Evolutionary conservation across 148 eudicot genomes (phyloP).

Genomic region (Arbutus unedo): DNA sequence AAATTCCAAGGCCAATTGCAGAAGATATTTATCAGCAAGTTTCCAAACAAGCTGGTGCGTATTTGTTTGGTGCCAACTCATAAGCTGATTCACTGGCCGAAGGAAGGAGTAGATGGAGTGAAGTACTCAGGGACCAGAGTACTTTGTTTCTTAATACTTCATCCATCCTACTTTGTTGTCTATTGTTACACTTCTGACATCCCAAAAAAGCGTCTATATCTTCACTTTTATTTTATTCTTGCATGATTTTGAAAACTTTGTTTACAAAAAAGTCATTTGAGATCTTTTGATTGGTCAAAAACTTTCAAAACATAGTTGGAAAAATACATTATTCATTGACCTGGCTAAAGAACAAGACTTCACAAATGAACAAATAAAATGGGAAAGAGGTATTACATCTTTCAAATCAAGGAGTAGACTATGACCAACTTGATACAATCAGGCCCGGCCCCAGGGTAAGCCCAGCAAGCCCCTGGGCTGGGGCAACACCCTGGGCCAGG

Average conservation of each 20-base stretch:
- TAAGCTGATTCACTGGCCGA: not conserved
- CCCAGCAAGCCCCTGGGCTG: too few relatives aligned
- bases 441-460: too few relatives aligned
- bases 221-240: not conserved
- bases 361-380: not conserved
- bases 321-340: not conserved
- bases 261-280: not conserved
- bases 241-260: not conserved
- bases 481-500: too few relatives aligned
- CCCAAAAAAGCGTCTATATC: not conserved
- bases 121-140: not conserved
- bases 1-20: not conserved
- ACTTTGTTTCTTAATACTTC: not conserved
- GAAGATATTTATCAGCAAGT: not conserved
- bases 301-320: not conserved
- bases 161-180: not conserved
- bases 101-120: not conserved
- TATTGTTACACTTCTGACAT: not conserved
- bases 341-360: not conserved
- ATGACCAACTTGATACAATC: not conserved
- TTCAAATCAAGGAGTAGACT: not conserved
- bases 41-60: not conserved
- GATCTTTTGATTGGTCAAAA: not conserved
- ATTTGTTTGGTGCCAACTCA: slow-evolving; percentile 2
- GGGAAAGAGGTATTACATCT: not conserved